phyloP scores from a whole-genome alignment of 2,329 filamentous ascomycete genomes.

The Plenodomus biglobosus region DNA sequence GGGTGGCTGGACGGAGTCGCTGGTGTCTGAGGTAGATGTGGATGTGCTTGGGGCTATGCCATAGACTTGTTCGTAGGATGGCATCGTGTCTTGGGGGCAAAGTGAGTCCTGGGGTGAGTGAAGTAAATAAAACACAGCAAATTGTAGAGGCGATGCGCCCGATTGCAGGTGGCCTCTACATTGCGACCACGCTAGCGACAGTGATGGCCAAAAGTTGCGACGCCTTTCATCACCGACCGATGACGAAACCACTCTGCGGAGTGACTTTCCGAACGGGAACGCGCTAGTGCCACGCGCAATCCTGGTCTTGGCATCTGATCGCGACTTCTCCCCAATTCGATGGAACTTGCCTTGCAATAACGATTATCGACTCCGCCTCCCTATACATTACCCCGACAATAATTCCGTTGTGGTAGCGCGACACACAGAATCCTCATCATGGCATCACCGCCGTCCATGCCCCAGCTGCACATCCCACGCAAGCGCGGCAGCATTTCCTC shows the following conservation, averaged over 20 bases:
- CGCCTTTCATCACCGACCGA: conserved; percentile 8
- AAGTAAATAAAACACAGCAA: background rate
- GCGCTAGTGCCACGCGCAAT: conserved; percentile 9
- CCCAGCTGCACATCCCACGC: conserved; percentile 58
- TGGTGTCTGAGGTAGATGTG: conserved; percentile 2
- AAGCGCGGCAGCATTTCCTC: conserved; percentile 63
- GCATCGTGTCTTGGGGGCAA: conserved; percentile 9
- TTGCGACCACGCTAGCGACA: conserved; percentile 10
- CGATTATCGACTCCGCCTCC: background rate
- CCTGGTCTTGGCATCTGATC: conserved; percentile 12
- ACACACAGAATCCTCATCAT: conserved; percentile 35
- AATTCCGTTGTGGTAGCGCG: background rate
- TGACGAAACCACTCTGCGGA: conserved; percentile 29
- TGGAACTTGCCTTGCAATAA: background rate
- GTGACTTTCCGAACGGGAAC: conserved; percentile 14
- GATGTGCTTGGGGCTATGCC: conserved; percentile 6
- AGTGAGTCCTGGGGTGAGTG: background rate
- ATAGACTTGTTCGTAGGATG: conserved; percentile 17
- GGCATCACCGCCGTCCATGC: conserved; percentile 60
- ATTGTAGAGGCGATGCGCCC: conserved; percentile 1
- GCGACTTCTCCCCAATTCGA: conserved; percentile 13
- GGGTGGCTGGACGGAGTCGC: conserved; percentile 9
- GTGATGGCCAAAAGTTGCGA: conserved; percentile 8
- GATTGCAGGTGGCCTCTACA: conserved; percentile 3
- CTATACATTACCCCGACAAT: background rate